Percentiles rank a stretch among this genome's conserved stretches.
Conservation (phyloP, 371 early-diverging fungal genomes). For the Mucor mucedo region DNA sequence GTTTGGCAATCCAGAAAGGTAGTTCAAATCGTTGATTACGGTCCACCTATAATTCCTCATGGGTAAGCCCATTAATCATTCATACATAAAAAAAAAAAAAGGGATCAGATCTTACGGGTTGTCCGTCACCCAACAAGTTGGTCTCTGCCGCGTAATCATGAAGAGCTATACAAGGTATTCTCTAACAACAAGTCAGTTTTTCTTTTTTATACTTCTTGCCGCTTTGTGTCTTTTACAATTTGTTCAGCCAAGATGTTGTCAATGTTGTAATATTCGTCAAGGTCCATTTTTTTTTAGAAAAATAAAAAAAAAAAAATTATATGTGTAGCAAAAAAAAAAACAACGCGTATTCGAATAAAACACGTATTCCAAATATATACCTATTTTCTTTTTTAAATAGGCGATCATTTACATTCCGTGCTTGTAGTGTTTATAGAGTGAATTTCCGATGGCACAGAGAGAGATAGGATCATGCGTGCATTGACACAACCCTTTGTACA, state of each 20-base stretch:
- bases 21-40: conserved; percentile 41
- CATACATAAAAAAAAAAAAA: not conserved
- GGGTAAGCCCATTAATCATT: too few relatives aligned
- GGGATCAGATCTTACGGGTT: conserved; percentile 24
- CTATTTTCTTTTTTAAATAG: too few relatives aligned
- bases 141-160: conserved; percentile 35
- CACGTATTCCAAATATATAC: too few relatives aligned
- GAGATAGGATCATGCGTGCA: too few relatives aligned
- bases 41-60: conserved; percentile 12
- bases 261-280: conserved; percentile 56
- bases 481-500: too few relatives aligned
- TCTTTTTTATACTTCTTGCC: too few relatives aligned
- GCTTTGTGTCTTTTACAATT: conserved; percentile 26
- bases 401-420: too few relatives aligned
- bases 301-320: not conserved
- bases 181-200: conserved; percentile 22
- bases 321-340: not conserved
- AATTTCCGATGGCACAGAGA: too few relatives aligned
- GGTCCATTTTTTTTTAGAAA: conserved; percentile 32
- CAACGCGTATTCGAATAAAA: not conserved
- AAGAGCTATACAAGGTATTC: conserved; percentile 50
- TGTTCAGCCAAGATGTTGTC: conserved; percentile 57
- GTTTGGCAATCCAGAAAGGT: conserved; percentile 54
- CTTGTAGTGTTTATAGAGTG: too few relatives aligned
- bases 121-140: conserved; percentile 42